These are phyloP conservation scores for Crithidia mellificae DNA, from an alignment of 208 protist genomes.

Conservation along the genomic window DNA sequence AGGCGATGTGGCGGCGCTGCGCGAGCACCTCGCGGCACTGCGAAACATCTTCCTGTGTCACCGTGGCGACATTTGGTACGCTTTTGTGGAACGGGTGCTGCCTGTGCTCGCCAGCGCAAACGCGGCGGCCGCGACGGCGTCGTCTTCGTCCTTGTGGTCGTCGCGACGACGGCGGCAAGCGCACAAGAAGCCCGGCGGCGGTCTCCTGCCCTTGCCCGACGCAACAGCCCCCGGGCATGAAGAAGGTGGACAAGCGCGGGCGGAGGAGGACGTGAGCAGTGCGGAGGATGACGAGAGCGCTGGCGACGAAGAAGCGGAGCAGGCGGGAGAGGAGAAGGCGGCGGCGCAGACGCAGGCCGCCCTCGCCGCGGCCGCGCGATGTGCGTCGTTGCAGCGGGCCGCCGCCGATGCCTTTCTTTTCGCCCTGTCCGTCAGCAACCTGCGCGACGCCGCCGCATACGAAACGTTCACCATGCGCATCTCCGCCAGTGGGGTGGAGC, in stretches of 20 bases:
- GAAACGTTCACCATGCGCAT: slow-evolving; percentile 34
- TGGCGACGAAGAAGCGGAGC: not conserved
- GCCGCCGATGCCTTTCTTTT: slow-evolving; percentile 28
- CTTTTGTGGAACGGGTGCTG: slow-evolving; percentile 68
- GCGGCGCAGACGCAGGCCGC: not conserved
- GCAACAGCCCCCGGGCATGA: not conserved
- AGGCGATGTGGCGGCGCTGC: slow-evolving; percentile 33
- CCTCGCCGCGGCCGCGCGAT: slow-evolving; percentile 12
- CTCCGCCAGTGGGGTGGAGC: slow-evolving; percentile 8
- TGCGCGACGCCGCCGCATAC: slow-evolving; percentile 23
- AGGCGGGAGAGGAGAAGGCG: not conserved
- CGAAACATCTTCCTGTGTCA: slow-evolving; percentile 80
- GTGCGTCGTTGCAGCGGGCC: slow-evolving; percentile 26
- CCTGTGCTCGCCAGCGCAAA: slow-evolving; percentile 15
- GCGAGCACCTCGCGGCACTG: slow-evolving; percentile 49
- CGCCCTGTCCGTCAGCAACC: slow-evolving; percentile 28
- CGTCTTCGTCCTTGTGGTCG: too few relatives aligned
- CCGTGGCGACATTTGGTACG: slow-evolving; percentile 81
- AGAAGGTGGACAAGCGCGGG: not conserved
- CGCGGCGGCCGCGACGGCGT: too few relatives aligned
- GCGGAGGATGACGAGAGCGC: slow-evolving; percentile 1
- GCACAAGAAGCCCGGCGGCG: not conserved
- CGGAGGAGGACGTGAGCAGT: not conserved
- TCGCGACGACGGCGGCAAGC: not conserved
- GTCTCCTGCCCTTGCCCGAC: not conserved